Percentiles rank a stretch among this genome's conserved stretches.
Evolutionary conservation across 176 grass and related monocot species (phyloP).

Genomic region (Bothriochloa decipiens): DNA sequence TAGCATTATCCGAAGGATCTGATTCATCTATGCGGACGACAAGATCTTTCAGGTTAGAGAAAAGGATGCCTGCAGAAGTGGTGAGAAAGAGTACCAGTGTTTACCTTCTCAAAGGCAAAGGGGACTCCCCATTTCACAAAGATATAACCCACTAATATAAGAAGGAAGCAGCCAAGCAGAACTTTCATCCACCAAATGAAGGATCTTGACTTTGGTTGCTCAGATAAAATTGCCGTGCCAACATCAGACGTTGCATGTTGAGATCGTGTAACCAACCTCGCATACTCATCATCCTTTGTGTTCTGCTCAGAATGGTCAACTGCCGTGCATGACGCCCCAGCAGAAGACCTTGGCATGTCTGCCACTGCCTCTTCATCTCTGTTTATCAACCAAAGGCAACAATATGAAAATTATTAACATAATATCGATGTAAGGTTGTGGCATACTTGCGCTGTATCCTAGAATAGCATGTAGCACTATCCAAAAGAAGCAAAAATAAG

Average conservation of each 20-base stretch:
- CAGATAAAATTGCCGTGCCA: constrained; percentile 29
- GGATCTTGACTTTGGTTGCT: constrained; percentile 47
- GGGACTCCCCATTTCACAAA: constrained; percentile 83
- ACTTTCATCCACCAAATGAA: constrained; percentile 88
- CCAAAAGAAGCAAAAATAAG: neutral
- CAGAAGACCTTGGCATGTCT: constrained; percentile 44
- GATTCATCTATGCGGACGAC: neutral
- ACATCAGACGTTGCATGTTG: constrained; percentile 42
- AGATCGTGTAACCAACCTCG: constrained; percentile 64
- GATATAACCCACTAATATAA: constrained; percentile 53
- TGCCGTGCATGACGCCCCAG: constrained; percentile 11
- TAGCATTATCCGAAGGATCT: neutral
- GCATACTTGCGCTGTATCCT: constrained; percentile 13
- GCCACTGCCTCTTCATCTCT: neutral
- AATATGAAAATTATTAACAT: constrained; percentile 21
- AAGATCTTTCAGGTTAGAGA: neutral
- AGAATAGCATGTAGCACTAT: neutral
- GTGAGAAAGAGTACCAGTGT: neutral
- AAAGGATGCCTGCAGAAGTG: neutral
- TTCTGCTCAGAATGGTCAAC: constrained; percentile 53
- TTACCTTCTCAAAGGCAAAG: constrained; percentile 92
- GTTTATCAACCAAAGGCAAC: constrained; percentile 34
- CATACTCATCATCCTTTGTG: constrained; percentile 78
- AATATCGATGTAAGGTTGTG: neutral
- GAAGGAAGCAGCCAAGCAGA: constrained; percentile 54